phyloP scores from a whole-genome alignment of 1,139 yeast species.

The Trichomonascaceae sp. region DNA sequence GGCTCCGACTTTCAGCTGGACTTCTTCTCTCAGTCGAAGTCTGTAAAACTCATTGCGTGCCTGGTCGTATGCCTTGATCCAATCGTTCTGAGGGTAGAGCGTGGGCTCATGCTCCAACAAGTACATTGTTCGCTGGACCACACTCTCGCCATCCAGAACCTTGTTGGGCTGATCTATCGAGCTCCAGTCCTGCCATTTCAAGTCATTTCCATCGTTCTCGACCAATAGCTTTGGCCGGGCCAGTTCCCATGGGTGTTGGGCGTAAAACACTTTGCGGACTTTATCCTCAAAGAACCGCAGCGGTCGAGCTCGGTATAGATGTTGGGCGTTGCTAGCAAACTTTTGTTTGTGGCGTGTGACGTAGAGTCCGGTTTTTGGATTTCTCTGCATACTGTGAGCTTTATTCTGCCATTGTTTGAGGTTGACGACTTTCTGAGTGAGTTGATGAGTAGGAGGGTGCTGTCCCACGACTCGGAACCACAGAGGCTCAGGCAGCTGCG shows the following conservation, averaged over 20 bases:
- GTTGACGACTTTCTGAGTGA: slow-evolving; percentile 35
- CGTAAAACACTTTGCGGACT: slow-evolving; percentile 66
- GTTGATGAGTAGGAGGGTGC: slow-evolving; percentile 61
- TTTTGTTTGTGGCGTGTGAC: slow-evolving; percentile 36
- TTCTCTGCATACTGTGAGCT: slow-evolving; percentile 8
- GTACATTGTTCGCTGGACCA: slow-evolving; percentile 81
- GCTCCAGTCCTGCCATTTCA: slow-evolving; percentile 56
- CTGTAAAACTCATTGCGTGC: slow-evolving; percentile 84
- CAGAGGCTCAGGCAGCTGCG: slow-evolving; percentile 48
- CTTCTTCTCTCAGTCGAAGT: slow-evolving; percentile 72
- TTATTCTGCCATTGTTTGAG: slow-evolving; percentile 20
- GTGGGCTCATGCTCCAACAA: slow-evolving; percentile 33
- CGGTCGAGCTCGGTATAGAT: slow-evolving; percentile 44
- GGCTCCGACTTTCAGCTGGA: slow-evolving; percentile 55
- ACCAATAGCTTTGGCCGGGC: slow-evolving; percentile 82
- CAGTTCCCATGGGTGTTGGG: slow-evolving; percentile 97
- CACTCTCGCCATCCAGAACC: slow-evolving; percentile 84
- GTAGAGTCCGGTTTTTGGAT: slow-evolving; percentile 22
- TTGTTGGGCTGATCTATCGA: slow-evolving; percentile 56
- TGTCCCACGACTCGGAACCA: slow-evolving; percentile 80
- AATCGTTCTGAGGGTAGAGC: slow-evolving; percentile 24
- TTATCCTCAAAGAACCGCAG: slow-evolving; percentile 70
- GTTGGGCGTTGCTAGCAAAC: slow-evolving; percentile 21
- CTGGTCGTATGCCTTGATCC: slow-evolving; percentile 63
- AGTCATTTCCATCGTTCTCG: slow-evolving; percentile 56